Evolutionary conservation across 352 stramenopile species (phyloP).

Genomic region (Phytopythium vexans): DNA sequence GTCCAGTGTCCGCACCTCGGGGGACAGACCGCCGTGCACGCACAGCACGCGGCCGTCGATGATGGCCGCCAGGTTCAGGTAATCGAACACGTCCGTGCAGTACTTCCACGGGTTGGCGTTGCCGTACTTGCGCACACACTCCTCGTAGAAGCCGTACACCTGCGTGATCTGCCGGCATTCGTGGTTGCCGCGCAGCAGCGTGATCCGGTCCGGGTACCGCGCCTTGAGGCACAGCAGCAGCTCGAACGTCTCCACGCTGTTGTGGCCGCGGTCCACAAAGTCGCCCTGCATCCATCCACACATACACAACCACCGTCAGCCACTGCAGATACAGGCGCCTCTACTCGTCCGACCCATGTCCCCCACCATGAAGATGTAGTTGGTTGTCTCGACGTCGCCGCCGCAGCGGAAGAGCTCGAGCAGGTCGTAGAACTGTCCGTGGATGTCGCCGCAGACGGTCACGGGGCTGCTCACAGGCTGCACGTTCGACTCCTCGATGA

Average conservation of each 20-base stretch:
- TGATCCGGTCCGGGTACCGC: slow-evolving; percentile 86
- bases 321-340: too few species aligned
- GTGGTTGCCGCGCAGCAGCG: slow-evolving; percentile 86
- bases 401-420: slow-evolving; percentile 86
- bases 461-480: slow-evolving; percentile 88
- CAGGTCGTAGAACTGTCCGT: slow-evolving; percentile 90
- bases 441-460: slow-evolving; percentile 88
- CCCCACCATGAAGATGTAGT: slow-evolving; percentile 90
- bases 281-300: slow-evolving; percentile 48
- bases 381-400: slow-evolving; percentile 80
- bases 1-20: slow-evolving; percentile 94
- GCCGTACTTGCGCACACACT: slow-evolving; percentile 96
- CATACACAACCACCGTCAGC: slow-evolving; percentile 4
- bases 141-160: slow-evolving; percentile 98
- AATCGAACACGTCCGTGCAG: slow-evolving; percentile 96
- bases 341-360: neutral
- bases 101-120: slow-evolving; percentile 96
- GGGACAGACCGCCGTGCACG: slow-evolving; percentile 95
- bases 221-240: slow-evolving; percentile 86
- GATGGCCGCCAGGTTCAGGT: slow-evolving; percentile 92
- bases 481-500: slow-evolving; percentile 92
- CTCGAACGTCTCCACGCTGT: slow-evolving; percentile 90
- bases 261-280: slow-evolving; percentile 89
- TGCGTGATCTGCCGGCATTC: slow-evolving; percentile 96
- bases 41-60: slow-evolving; percentile 91